Evolutionary conservation across 495 filamentous ascomycete genomes (phyloP).

Genomic region (Hypoxylon crocopeplum): DNA sequence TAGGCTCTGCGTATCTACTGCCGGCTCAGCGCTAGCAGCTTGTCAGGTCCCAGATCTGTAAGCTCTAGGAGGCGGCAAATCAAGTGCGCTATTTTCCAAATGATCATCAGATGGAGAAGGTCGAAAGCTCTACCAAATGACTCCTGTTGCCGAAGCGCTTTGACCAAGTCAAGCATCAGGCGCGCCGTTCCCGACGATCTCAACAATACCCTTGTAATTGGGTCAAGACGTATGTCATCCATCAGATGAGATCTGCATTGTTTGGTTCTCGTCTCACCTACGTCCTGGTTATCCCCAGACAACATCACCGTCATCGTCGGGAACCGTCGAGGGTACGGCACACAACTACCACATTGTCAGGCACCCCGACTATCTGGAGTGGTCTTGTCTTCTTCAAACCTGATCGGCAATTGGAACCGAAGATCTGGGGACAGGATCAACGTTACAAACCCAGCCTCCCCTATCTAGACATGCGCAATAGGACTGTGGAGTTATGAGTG

Average conservation of each 20-base stretch:
- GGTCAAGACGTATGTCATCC: conserved; percentile 18
- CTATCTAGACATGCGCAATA: conserved; percentile 15
- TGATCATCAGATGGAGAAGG: conserved; percentile 24
- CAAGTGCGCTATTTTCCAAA: conserved; percentile 19
- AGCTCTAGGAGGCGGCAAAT: conserved; percentile 12
- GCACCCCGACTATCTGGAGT: conserved; percentile 1
- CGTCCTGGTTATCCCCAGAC: not conserved
- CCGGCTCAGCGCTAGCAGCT: conserved; percentile 8
- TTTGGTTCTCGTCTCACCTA: not conserved
- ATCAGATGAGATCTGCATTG: conserved; percentile 18
- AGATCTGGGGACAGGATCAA: conserved; percentile 30
- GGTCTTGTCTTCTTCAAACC: conserved; percentile 19
- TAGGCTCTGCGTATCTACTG: conserved; percentile 10
- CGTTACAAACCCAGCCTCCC: conserved; percentile 10
- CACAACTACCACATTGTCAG: conserved; percentile 1
- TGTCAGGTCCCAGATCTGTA: conserved; percentile 9
- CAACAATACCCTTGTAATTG: conserved; percentile 9
- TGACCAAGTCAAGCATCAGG: conserved; percentile 15
- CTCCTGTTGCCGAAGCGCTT: conserved; percentile 14
- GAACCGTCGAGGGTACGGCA: conserved; percentile 1
- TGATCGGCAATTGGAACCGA: conserved; percentile 32
- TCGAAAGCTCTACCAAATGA: conserved; percentile 12
- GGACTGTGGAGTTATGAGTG: conserved; percentile 1
- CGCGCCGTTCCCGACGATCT: conserved; percentile 18
- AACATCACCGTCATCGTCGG: not conserved